These are phyloP conservation scores for Penicillium vulpinum DNA, from an alignment of 2,329 filamentous ascomycete genomes.

Conservation along the genomic window DNA sequence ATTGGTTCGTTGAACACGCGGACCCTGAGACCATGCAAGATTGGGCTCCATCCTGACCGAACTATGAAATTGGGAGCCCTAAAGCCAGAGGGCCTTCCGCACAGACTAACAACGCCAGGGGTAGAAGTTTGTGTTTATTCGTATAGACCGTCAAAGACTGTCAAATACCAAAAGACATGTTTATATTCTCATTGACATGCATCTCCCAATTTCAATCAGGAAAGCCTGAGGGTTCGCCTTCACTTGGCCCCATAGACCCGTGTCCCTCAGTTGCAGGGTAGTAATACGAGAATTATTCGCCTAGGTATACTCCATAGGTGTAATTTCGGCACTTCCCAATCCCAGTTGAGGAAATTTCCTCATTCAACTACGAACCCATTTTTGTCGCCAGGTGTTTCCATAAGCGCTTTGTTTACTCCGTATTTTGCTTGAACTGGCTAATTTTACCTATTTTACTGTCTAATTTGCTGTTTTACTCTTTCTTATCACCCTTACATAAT, in stretches of 20 bases:
- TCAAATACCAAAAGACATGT: not conserved
- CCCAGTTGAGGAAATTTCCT: not conserved
- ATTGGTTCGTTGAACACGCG: constrained; percentile 16
- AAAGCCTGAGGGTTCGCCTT: not conserved
- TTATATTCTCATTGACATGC: no score
- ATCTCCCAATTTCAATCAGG: not conserved
- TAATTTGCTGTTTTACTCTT: not conserved
- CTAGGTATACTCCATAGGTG: not conserved
- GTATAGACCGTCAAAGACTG: not conserved
- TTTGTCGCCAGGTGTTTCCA: not conserved
- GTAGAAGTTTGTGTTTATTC: not conserved
- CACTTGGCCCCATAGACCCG: not conserved
- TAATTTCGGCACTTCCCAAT: constrained; percentile 1
- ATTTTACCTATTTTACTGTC: not conserved
- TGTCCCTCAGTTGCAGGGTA: not conserved
- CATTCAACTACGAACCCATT: no score
- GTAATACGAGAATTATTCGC: constrained; percentile 4
- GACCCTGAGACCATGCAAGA: constrained; percentile 21
- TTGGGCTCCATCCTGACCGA: constrained; percentile 19
- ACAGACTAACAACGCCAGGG: constrained; percentile 7
- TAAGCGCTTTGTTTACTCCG: not conserved
- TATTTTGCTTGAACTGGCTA: not conserved
- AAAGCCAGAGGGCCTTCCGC: constrained; percentile 10
- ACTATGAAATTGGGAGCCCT: constrained; percentile 17
- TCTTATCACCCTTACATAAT: constrained; percentile 8